Base-by-base conservation (phyloP, 2,329 filamentous ascomycete genomes). In the Cercospora sp. region DNA sequence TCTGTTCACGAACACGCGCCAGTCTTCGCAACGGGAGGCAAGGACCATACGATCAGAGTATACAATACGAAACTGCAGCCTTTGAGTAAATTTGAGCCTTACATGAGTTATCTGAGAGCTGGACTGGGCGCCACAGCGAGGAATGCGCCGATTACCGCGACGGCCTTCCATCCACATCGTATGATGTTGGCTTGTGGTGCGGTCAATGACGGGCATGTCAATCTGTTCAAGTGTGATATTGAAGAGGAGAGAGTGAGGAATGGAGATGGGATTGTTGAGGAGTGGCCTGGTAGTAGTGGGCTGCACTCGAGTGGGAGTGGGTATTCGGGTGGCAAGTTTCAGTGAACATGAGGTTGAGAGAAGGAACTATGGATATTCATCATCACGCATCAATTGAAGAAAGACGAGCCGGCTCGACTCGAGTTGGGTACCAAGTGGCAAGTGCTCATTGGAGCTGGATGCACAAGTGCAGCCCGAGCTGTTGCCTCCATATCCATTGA, bases 1-100 rank as follows among this genome's bases (percentile, higher is more conserved):
- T 95, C 91, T 78, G 94, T 95, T 51, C 95, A 99, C 79, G 95
- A 99, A 80, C 95, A 99, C 80, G 88, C 97, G 64, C 95, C 95
- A 28, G 94, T 99, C 12, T 97, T 99, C 83, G 93, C 93, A 73
- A 97, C 93, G 69, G 95, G 95, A 75, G 95, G 93, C 28, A 94
- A 93, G 65, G 87, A 91, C 60, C 94, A 97, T 77, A 87, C 89
- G 26, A 92, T 98, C 75, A 96, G 96, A 80, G 89, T 97, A 20
- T 97, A 95, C 85, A 97, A 97, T 81, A 89, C 80, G 68, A 91
- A 91, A 68, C 69, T 77, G 20, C 70, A 74, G 64, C 87, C 91
- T 72, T 88, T 98, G 59, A 95, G 92, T 5, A 89, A 88, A 20
- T 88, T 95, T 71, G 94, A 98, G 78, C 94, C 94, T 0, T 96